Base-by-base conservation (phyloP, 768 basidiomycete species). In the Sutorius australiensis region DNA sequence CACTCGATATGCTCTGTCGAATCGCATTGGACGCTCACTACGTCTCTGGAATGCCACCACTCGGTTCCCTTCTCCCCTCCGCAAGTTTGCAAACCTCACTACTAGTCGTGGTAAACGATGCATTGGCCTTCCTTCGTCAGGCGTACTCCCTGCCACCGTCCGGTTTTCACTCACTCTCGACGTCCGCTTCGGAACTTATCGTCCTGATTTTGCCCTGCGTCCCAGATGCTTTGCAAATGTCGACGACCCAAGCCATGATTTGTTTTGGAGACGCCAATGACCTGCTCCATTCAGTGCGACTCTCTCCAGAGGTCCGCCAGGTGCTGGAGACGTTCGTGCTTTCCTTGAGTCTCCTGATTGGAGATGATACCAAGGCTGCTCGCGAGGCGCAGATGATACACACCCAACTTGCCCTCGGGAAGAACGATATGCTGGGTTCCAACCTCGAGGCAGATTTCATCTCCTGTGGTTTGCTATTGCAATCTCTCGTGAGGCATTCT, bases 331-430 rank as follows among this genome's bases (percentile, higher is more conserved):
- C 73, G 11, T 84, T 85, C 59, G 73, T 75, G 4, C 62, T 87
- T 34, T 80, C 82, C 5, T 66, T 89, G 40, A 80, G 80, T 50
- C 73, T 85, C 54, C 60, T 83, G 30, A 75, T 87, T 31, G 84
- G 83, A 36, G 86, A 88, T 58, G 87, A 89, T 51, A 80, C 79
- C 24, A 87, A 86, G 64, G 78, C 75, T 43, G 78, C 82, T n/a
- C 74, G 80, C 51, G 86, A 89, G 68, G 81, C 84, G 14, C 85
- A 88, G 53, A 77, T 87, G 68, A 80, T 87, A 72, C 86, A 87
- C 48, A 80, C 83, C 36, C 86, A 84, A 52, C 64, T 83, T 48
- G 72, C 77, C 10, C 64, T 83, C 30, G 80, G 80, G 17, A 87
- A 83, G 63, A 77, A 73, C 13, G 82, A 84, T 51, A 70, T 79